Percentiles rank a stretch among this genome's conserved stretches.
Evolutionary conservation across 1,139 yeast species (phyloP).

Genomic region (Lodderomyces metapsilosis): DNA sequence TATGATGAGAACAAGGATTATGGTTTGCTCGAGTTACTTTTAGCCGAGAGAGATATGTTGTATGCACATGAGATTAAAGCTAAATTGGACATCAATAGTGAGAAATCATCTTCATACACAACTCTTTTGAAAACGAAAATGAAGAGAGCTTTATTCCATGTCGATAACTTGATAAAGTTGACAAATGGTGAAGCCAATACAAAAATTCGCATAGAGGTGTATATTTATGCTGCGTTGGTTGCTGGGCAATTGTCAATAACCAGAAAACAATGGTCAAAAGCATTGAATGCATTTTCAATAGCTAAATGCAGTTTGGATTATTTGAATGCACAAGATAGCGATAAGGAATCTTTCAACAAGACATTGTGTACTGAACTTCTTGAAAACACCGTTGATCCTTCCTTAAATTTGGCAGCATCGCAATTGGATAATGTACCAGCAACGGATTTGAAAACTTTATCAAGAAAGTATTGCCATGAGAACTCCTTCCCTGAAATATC

Average conservation of each 20-base stretch:
- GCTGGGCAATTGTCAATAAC: slow-evolving; percentile 60
- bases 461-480: slow-evolving; percentile 44
- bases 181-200: slow-evolving; percentile 31
- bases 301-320: slow-evolving; percentile 63
- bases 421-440: slow-evolving; percentile 31
- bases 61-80: slow-evolving; percentile 65
- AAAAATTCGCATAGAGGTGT: slow-evolving; percentile 48
- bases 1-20: slow-evolving; percentile 44
- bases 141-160: slow-evolving; percentile 56
- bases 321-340: slow-evolving; percentile 25
- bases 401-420: slow-evolving; percentile 56
- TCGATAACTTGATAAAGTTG: slow-evolving; percentile 43
- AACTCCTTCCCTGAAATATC: slow-evolving; percentile 33
- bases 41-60: slow-evolving; percentile 68
- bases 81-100: slow-evolving; percentile 50
- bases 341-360: slow-evolving; percentile 28
- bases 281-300: slow-evolving; percentile 53
- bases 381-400: slow-evolving; percentile 66
- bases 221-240: slow-evolving; percentile 56
- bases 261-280: slow-evolving; percentile 56
- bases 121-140: slow-evolving; percentile 64
- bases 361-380: slow-evolving; percentile 56
- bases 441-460: slow-evolving; percentile 45
- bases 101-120: slow-evolving; percentile 42
- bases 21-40: slow-evolving; percentile 50